Percentiles rank a stretch among this genome's conserved stretches.
Evolutionary conservation across 1,139 yeast species (phyloP).

Genomic region (Blastobotrys aristatus): DNA sequence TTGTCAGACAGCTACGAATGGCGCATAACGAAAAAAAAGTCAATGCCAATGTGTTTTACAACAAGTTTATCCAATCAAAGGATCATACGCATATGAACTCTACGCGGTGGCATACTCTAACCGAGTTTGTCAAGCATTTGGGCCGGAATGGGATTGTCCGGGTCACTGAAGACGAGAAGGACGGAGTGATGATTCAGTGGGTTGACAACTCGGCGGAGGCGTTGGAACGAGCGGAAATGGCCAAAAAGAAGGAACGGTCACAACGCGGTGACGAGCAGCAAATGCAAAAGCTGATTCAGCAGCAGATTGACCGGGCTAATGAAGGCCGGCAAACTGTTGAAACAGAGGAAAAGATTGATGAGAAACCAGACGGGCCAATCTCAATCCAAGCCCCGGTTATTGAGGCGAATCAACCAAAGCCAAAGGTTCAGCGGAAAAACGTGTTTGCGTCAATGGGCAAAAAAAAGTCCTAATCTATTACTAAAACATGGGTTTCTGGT

Average conservation of each 20-base stretch:
- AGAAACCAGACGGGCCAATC: neutral
- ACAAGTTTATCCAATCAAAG: constrained; percentile 70
- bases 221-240: constrained; percentile 36
- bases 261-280: constrained; percentile 43
- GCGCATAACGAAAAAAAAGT: constrained; percentile 79
- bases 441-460: constrained; percentile 6
- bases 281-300: constrained; percentile 41
- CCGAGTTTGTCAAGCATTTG: constrained; percentile 64
- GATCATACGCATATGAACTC: constrained; percentile 89
- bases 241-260: constrained; percentile 36
- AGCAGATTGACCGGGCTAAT: constrained; percentile 50
- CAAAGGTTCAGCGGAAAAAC: constrained; percentile 6
- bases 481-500: neutral
- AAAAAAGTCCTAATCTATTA: neutral
- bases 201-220: constrained; percentile 49
- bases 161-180: constrained; percentile 46
- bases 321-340: constrained; percentile 15
- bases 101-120: constrained; percentile 69
- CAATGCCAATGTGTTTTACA: constrained; percentile 82
- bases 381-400: neutral
- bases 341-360: constrained; percentile 5
- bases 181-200: constrained; percentile 47
- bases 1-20: constrained; percentile 54
- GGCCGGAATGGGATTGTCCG: constrained; percentile 55
- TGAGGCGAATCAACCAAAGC: neutral